phyloP scores from a whole-genome alignment of 306 rosid genomes.

The Sophora flavescens region DNA sequence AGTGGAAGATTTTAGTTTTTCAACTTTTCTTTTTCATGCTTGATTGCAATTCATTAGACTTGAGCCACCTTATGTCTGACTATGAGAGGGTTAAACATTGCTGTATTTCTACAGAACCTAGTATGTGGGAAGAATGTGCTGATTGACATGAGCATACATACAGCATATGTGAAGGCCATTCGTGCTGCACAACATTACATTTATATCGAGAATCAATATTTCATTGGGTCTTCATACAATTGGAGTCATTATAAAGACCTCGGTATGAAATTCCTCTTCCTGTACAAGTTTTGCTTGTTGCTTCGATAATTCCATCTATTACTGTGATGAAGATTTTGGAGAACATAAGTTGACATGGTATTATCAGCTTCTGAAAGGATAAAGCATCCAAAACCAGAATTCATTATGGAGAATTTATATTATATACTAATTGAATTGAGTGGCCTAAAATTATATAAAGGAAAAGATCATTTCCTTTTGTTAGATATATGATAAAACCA shows the following conservation, averaged over 20 bases:
- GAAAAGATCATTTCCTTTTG: background rate
- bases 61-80: conserved; percentile 16
- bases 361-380: conserved; percentile 25
- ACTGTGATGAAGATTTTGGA: conserved; percentile 23
- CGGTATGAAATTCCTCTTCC: conserved; percentile 59
- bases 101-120: conserved; percentile 70
- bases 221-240: conserved; percentile 91
- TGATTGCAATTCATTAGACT: conserved; percentile 29
- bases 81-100: conserved; percentile 40
- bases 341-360: conserved; percentile 22
- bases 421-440: conserved; percentile 26
- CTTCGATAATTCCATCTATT: conserved; percentile 32
- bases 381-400: background rate
- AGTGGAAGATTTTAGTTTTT: conserved; percentile 36
- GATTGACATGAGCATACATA: conserved; percentile 99
- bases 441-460: background rate
- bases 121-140: conserved; percentile 94
- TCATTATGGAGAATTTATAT: conserved; percentile 11
- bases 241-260: conserved; percentile 81
- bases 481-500: background rate
- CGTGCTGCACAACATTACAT: conserved; percentile 96
- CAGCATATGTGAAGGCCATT: conserved; percentile 94
- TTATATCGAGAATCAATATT: conserved; percentile 95
- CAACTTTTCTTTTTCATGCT: conserved; percentile 31
- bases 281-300: conserved; percentile 33